Base-by-base conservation (phyloP, 2,329 filamentous ascomycete genomes). In the Cladosporium sp. region DNA sequence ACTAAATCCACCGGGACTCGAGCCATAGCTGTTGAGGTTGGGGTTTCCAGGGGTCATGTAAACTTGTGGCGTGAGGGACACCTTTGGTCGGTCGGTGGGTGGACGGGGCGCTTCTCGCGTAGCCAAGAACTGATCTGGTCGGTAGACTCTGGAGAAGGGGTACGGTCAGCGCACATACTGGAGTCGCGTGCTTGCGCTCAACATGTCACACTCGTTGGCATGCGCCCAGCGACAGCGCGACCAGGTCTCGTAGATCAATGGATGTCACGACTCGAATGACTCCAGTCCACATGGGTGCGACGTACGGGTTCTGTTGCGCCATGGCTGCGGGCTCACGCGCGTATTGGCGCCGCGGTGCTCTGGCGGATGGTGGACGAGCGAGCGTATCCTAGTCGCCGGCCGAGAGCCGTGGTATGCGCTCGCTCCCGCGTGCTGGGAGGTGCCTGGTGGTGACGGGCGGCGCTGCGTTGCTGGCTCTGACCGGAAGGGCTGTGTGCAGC, bases 41-140 rank as follows among this genome's bases (percentile, higher is more conserved):
- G 92, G 89, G 72, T 84, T 91, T 58, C 85, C 86, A 13, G 86
- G 83, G 18, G 88, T 77, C 68, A 84, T 88, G 63, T 76, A 74
- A 57, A 83, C 81, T 67, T 82, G 87, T 56, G 85, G 90, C 40
- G 87, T 89, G 56, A 95, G 82, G 66, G 65, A 66, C 10, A 88
- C 85, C 14, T 48, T 53, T 56, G 90, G 88, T 64, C 88, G 83
- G 66, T 93, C 88, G 55, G 81, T 85, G 16, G 92, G 93, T 56
- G 93, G 92, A 64, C 87, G 86, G 60, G 93, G 93, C 61, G 93
- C 92, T 63, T 93, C 92, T 59, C 93, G 90, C 57, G 93, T 90
- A 72, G 97, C 97, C 87, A 97, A 95, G 75, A 97, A 97, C 63
- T 84, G 81, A 58, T 80, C 78, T 56, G 78, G 72, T 41, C 79